Evolutionary conservation across 306 rosid species (phyloP).

Genomic region (Albizia julibrissin): DNA sequence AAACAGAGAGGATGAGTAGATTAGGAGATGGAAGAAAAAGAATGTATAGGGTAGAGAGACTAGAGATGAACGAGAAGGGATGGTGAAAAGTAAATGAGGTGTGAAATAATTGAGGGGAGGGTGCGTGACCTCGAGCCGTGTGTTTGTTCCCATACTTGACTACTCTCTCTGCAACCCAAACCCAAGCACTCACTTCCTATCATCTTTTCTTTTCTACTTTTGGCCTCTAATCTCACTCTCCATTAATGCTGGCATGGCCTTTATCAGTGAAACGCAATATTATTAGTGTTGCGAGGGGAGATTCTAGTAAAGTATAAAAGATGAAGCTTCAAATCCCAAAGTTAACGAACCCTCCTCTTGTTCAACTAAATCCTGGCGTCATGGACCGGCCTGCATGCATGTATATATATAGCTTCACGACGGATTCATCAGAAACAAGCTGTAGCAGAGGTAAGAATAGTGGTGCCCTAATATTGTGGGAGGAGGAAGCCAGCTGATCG

Average conservation of each 20-base stretch:
- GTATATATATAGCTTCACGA: background rate
- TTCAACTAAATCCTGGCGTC: background rate
- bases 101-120: background rate
- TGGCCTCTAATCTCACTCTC: background rate
- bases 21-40: background rate
- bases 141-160: background rate
- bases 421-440: background rate
- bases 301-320: too few relatives aligned
- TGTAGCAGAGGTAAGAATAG: background rate
- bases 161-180: background rate
- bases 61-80: background rate
- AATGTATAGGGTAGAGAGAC: background rate
- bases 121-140: slow-evolving; percentile 7
- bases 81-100: background rate
- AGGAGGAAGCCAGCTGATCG: background rate
- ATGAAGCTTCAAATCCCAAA: slow-evolving; percentile 59
- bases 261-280: too few relatives aligned
- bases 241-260: too few relatives aligned
- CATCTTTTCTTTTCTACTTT: background rate
- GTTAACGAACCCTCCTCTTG: slow-evolving; percentile 49
- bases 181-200: background rate
- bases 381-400: background rate
- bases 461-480: background rate
- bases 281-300: too few relatives aligned
- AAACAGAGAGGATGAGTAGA: too few relatives aligned